Evolutionary conservation across 257 asterid genomes (phyloP).

Genomic region (Salvia rosmarinus): DNA sequence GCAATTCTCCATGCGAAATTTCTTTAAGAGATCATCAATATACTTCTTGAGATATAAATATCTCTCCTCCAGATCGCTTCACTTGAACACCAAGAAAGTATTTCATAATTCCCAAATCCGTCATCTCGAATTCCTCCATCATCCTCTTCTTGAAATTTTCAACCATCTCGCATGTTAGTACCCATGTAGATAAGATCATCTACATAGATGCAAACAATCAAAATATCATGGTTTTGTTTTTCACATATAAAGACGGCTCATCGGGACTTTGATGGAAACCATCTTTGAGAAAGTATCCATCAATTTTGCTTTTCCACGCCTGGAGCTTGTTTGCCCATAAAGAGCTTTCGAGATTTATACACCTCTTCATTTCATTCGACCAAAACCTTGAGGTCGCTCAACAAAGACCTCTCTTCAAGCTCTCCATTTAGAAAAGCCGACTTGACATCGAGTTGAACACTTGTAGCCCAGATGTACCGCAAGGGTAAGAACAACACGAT

Average conservation of each 20-base stretch:
- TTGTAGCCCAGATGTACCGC: neutral
- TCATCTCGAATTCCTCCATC: no score
- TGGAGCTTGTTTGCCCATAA: neutral
- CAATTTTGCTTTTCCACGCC: constrained; percentile 1
- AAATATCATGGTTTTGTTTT: neutral
- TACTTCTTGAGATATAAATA: no score
- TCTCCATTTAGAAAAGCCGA: neutral
- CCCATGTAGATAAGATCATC: neutral
- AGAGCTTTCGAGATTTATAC: neutral
- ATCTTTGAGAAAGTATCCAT: neutral
- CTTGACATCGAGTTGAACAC: neutral
- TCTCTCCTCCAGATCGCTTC: no score
- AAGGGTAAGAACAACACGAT: constrained; percentile 2
- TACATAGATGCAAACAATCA: neutral
- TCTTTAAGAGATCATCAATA: no score
- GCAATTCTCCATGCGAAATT: neutral
- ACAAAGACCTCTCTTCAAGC: neutral
- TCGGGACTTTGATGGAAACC: neutral
- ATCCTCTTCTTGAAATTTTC: no score
- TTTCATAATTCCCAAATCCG: no score
- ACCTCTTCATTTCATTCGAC: neutral
- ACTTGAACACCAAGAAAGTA: no score
- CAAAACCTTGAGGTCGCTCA: neutral
- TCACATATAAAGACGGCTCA: neutral
- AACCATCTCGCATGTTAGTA: neutral